Conservation (phyloP, 2,329 filamentous ascomycete genomes). For the Parastagonospora nodorum region DNA sequence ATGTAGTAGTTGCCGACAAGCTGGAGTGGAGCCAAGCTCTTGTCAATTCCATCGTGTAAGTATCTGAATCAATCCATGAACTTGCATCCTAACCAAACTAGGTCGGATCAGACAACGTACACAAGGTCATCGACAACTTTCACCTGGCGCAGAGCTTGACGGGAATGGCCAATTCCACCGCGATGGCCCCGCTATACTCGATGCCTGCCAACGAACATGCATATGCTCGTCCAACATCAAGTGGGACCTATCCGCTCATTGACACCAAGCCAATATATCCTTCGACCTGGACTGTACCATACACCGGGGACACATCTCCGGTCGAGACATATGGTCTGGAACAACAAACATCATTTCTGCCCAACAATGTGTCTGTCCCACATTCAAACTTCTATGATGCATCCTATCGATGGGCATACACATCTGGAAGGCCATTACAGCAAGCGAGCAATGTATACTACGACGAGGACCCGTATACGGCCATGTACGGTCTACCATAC, state of each 20-base stretch:
- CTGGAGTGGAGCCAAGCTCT: constrained; percentile 63
- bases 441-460: constrained; percentile 19
- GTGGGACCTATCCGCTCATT: constrained; percentile 20
- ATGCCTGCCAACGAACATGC: constrained; percentile 4
- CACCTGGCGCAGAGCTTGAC: constrained; percentile 22
- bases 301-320: constrained; percentile 34
- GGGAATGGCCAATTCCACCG: constrained; percentile 22
- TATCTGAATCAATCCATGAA: not conserved
- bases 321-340: constrained; percentile 34
- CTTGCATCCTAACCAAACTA: constrained; percentile 17
- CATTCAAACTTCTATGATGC: constrained; percentile 18
- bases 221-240: constrained; percentile 19
- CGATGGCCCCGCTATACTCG: constrained; percentile 30
- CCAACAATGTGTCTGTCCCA: constrained; percentile 15
- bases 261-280: constrained; percentile 27
- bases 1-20: constrained; percentile 82
- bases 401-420: constrained; percentile 26
- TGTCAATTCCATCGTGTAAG: constrained; percentile 82
- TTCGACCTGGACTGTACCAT: constrained; percentile 30
- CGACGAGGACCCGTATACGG: constrained; percentile 25
- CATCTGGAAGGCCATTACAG: constrained; percentile 13
- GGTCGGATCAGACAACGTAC: constrained; percentile 40
- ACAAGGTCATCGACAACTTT: constrained; percentile 28
- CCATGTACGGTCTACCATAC: constrained; percentile 21
- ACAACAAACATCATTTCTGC: constrained; percentile 23